Evolutionary conservation across 2,329 filamentous ascomycete species (phyloP).

Genomic region (Penicillium sp.): DNA sequence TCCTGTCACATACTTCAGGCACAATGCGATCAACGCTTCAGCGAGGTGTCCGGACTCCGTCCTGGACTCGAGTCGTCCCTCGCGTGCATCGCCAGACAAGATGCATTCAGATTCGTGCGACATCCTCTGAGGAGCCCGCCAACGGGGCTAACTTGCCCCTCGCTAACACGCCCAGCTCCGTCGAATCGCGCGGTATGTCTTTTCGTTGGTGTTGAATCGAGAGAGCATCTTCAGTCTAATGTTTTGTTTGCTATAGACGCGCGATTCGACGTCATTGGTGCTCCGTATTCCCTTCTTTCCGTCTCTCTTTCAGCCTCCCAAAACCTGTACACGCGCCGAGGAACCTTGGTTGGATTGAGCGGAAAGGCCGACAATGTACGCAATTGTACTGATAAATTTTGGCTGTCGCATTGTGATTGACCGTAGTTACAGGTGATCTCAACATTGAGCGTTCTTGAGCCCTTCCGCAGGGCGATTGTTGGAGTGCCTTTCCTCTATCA

Average conservation of each 20-base stretch:
- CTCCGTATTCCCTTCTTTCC: slow-evolving; percentile 89
- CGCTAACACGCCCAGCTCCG: slow-evolving; percentile 38
- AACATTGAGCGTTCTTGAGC: slow-evolving; percentile 81
- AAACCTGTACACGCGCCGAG: slow-evolving; percentile 85
- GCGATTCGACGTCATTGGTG: slow-evolving; percentile 87
- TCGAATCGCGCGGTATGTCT: slow-evolving; percentile 42
- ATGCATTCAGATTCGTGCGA: slow-evolving; percentile 46
- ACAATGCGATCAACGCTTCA: slow-evolving; percentile 39
- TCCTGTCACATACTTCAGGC: slow-evolving; percentile 14
- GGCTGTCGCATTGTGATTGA: background rate
- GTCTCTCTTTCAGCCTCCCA: slow-evolving; percentile 91
- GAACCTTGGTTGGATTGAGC: slow-evolving; percentile 83
- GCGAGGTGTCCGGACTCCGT: slow-evolving; percentile 35
- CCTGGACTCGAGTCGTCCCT: slow-evolving; percentile 33
- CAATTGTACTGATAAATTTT: background rate
- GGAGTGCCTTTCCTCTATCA: slow-evolving; percentile 96
- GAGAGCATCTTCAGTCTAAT: slow-evolving; percentile 13
- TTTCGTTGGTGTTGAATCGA: background rate
- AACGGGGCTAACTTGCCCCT: slow-evolving; percentile 39
- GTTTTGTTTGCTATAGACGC: slow-evolving; percentile 62
- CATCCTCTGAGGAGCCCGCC: slow-evolving; percentile 39
- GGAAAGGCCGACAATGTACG: slow-evolving; percentile 86
- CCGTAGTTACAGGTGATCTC: slow-evolving; percentile 67
- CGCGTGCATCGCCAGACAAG: slow-evolving; percentile 31
- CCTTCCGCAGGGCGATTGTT: slow-evolving; percentile 72